phyloP scores from a whole-genome alignment of 331 rosid species.

The Prunus yedoensis region DNA sequence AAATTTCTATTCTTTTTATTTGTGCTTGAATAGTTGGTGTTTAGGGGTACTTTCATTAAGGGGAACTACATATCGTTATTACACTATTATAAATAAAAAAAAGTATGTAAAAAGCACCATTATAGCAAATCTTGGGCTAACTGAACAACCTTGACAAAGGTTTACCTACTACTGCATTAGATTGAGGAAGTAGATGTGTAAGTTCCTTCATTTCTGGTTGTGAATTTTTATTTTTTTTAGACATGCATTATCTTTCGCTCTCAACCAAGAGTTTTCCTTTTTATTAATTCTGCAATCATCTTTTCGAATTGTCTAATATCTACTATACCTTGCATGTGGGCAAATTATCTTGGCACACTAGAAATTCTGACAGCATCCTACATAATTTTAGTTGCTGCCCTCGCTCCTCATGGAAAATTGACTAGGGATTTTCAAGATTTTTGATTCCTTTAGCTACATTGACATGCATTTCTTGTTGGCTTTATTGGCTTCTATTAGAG shows the following conservation, averaged over 20 bases:
- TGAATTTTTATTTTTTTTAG: background rate
- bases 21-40: background rate
- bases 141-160: background rate
- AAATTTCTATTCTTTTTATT: background rate
- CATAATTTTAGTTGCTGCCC: background rate
- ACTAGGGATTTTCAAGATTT: background rate
- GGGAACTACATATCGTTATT: background rate
- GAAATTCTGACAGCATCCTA: background rate
- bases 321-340: background rate
- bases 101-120: no score
- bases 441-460: background rate
- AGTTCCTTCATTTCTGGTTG: background rate
- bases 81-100: no score
- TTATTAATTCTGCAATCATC: no score
- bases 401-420: background rate
- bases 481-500: background rate
- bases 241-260: no score
- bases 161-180: background rate
- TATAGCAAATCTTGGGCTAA: background rate
- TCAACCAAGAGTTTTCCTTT: no score
- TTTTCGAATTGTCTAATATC: no score
- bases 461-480: background rate
- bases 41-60: background rate
- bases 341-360: background rate
- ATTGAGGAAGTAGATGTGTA: background rate